Conservation (phyloP, 1,284 basidiomycete species). For the Phaffia rhodozyma region DNA sequence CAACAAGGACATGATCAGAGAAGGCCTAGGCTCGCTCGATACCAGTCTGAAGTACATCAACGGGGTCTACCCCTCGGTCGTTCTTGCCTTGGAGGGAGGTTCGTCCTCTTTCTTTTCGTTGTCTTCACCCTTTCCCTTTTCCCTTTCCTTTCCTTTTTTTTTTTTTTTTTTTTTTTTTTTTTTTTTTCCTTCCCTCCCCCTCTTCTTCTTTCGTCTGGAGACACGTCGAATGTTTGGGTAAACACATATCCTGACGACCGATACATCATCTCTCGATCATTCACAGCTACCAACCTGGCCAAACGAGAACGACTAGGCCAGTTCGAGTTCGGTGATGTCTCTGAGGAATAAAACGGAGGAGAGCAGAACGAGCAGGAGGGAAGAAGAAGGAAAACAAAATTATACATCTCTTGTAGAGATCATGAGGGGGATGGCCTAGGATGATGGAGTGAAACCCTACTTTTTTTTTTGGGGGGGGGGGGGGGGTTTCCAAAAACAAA, state of each 20-base stretch:
- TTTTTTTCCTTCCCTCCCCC: not conserved
- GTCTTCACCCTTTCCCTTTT: not conserved
- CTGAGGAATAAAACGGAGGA: slow-evolving; percentile 13
- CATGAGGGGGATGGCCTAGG: no score
- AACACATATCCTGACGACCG: no score
- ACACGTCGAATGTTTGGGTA: no score
- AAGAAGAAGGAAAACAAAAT: no score
- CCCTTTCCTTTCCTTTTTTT: not conserved
- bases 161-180: not conserved
- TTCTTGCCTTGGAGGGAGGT: slow-evolving; percentile 48
- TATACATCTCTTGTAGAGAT: no score
- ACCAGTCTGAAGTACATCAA: slow-evolving; percentile 56
- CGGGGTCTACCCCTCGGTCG: slow-evolving; percentile 48
- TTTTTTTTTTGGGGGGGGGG: no score
- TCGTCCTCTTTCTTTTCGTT: not conserved
- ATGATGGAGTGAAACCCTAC: no score
- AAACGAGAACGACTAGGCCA: slow-evolving; percentile 61
- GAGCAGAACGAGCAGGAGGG: not conserved
- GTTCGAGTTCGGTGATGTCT: slow-evolving; percentile 47
- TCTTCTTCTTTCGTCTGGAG: no score
- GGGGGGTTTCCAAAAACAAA: no score
- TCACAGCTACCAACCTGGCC: slow-evolving; percentile 42
- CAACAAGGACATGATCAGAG: slow-evolving; percentile 33
- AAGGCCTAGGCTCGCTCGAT: slow-evolving; percentile 61
- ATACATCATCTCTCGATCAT: not conserved